A percentile compares a stretch with the other conserved stretches of the same genome.
These are phyloP conservation scores for Cornus kousa DNA, from an alignment of 148 eudicot genomes.

Conservation along the genomic window DNA sequence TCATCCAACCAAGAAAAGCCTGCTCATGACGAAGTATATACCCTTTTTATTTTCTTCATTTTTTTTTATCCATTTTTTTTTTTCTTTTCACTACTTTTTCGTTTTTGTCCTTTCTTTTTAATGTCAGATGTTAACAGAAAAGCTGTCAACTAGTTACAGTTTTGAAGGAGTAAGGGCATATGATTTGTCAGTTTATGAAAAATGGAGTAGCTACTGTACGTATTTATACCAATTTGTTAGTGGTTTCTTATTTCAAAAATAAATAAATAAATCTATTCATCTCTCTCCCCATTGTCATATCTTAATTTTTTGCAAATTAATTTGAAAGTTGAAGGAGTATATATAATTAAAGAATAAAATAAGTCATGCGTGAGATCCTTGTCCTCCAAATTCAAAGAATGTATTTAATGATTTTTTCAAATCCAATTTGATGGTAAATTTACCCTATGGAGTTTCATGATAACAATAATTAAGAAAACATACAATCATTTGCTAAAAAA, in stretches of 20 bases:
- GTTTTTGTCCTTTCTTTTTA: neutral
- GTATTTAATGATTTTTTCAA: no score
- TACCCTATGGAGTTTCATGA: no score
- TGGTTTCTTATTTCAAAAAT: constrained; percentile 9
- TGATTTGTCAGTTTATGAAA: constrained; percentile 20
- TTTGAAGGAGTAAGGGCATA: constrained; percentile 9
- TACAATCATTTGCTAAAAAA: neutral
- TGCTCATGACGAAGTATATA: constrained; percentile 11
- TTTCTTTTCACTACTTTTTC: neutral
- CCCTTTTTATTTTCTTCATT: no score
- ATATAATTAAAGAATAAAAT: no score
- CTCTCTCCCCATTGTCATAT: no score
- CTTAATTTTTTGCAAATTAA: no score
- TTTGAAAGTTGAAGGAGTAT: no score
- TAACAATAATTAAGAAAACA: neutral
- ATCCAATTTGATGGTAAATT: no score
- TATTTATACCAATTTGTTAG: neutral
- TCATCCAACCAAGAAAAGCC: constrained; percentile 19
- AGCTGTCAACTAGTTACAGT: constrained; percentile 20
- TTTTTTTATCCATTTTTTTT: no score
- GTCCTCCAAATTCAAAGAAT: no score
- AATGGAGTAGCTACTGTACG: constrained; percentile 16
- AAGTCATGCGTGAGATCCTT: no score
- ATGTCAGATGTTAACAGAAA: constrained; percentile 29
- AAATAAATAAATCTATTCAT: no score